phyloP scores from a whole-genome alignment of 129 eudicot species.

The Helichrysum umbraculigerum region DNA sequence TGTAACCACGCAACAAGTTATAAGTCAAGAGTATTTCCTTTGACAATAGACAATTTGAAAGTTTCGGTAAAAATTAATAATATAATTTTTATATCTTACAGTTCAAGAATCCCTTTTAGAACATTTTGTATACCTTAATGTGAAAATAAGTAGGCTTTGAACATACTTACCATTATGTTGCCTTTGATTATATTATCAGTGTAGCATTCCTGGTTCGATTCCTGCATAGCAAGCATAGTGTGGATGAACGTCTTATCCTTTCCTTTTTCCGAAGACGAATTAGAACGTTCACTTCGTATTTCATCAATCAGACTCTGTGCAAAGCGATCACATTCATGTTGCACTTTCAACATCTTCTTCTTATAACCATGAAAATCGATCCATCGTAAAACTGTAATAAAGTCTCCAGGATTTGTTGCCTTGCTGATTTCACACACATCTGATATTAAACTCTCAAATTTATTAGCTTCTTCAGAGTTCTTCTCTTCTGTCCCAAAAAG shows the following conservation, averaged over 20 bases:
- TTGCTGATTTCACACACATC: constrained; percentile 33
- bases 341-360: constrained; percentile 35
- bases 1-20: too few relatives aligned
- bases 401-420: constrained; percentile 43
- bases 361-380: constrained; percentile 39
- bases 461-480: constrained; percentile 31
- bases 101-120: too few relatives aligned
- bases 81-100: too few relatives aligned
- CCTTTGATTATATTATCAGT: constrained; percentile 60
- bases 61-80: too few relatives aligned
- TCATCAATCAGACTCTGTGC: constrained; percentile 35
- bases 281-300: background rate
- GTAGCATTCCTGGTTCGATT: constrained; percentile 48
- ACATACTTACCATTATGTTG: constrained; percentile 39
- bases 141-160: background rate
- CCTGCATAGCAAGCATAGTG: constrained; percentile 48
- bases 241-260: constrained; percentile 43
- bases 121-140: too few relatives aligned
- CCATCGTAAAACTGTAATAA: constrained; percentile 41
- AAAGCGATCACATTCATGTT: constrained; percentile 37
- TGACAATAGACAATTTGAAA: too few relatives aligned
- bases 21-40: too few relatives aligned
- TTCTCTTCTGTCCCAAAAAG: constrained; percentile 32
- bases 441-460: constrained; percentile 20
- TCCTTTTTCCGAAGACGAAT: background rate